phyloP scores from a whole-genome alignment of 768 basidiomycete species.

The Podaxis sp. region DNA sequence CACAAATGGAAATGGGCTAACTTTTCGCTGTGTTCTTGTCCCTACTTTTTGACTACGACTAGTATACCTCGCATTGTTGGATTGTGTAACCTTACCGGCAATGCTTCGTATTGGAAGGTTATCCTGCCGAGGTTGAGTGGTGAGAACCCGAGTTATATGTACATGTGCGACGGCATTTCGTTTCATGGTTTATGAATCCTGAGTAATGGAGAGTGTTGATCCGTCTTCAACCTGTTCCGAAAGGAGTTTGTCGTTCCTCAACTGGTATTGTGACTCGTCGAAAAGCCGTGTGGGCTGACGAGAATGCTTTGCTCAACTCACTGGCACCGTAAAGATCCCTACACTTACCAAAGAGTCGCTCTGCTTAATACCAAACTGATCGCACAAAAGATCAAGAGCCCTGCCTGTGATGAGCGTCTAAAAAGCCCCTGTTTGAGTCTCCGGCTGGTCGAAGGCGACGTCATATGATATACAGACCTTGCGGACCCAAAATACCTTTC shows the following conservation, averaged over 20 bases:
- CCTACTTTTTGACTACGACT: slow-evolving; percentile 4
- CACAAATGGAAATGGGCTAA: neutral
- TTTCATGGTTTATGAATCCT: neutral
- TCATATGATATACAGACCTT: slow-evolving; percentile 47
- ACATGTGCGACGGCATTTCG: neutral
- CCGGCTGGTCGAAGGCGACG: neutral
- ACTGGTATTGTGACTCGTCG: slow-evolving; percentile 25
- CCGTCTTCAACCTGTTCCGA: slow-evolving; percentile 57
- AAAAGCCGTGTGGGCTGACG: slow-evolving; percentile 44
- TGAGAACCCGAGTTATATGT: neutral
- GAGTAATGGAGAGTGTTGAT: slow-evolving; percentile 28
- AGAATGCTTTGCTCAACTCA: neutral
- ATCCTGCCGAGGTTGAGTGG: neutral
- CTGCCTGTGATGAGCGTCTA: slow-evolving; percentile 59
- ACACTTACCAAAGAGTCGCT: slow-evolving; percentile 19
- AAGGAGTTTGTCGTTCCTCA: slow-evolving; percentile 52
- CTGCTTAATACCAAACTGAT: slow-evolving; percentile 30
- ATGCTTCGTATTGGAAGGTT: slow-evolving; percentile 36
- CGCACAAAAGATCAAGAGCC: slow-evolving; percentile 56
- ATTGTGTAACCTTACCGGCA: slow-evolving; percentile 38
- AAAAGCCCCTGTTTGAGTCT: slow-evolving; percentile 2
- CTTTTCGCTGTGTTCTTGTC: neutral
- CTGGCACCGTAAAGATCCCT: neutral
- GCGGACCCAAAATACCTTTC: slow-evolving; percentile 65
- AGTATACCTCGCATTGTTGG: slow-evolving; percentile 44